Percentiles rank a stretch among this genome's conserved stretches.
Conservation (phyloP, 1,284 basidiomycete species). For the Xerocomus nothofagi region DNA sequence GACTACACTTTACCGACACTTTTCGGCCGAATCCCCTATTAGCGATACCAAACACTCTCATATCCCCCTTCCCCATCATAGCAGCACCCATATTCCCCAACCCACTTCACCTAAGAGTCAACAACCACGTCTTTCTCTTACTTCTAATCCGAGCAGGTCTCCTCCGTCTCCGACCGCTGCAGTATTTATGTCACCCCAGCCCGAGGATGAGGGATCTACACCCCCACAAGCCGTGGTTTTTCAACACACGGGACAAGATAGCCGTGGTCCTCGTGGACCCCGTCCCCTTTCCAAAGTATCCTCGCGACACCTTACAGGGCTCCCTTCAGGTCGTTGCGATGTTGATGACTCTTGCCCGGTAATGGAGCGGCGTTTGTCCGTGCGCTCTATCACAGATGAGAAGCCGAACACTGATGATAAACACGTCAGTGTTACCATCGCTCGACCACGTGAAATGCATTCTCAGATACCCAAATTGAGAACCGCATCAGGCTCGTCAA, state of each 20-base stretch:
- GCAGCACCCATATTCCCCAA: slow-evolving; percentile 21
- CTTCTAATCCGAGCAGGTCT: slow-evolving; percentile 18
- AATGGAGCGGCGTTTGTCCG: slow-evolving; percentile 1
- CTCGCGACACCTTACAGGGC: slow-evolving; percentile 14
- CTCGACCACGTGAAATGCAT: slow-evolving; percentile 17
- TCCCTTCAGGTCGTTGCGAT: slow-evolving; percentile 2
- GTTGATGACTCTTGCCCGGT: background rate
- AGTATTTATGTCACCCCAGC: background rate
- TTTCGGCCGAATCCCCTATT: slow-evolving; percentile 29
- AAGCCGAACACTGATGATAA: slow-evolving; percentile 18
- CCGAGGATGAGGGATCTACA: slow-evolving; percentile 2
- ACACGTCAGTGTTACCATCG: background rate
- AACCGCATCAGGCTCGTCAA: slow-evolving; percentile 28
- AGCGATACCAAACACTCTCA: slow-evolving; percentile 29
- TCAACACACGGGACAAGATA: slow-evolving; percentile 20
- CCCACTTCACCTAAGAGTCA: slow-evolving; percentile 12
- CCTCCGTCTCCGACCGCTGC: slow-evolving; percentile 7
- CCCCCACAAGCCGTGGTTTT: background rate
- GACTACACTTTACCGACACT: slow-evolving; percentile 24
- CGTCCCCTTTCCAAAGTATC: slow-evolving; percentile 16
- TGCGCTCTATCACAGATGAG: slow-evolving; percentile 13
- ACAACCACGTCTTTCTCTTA: slow-evolving; percentile 13
- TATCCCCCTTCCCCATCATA: slow-evolving; percentile 18
- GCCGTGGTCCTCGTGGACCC: slow-evolving; percentile 16
- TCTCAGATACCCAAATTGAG: slow-evolving; percentile 35